Conservation (phyloP, 2,329 filamentous ascomycete genomes). For the Penicillium sumatraense region DNA sequence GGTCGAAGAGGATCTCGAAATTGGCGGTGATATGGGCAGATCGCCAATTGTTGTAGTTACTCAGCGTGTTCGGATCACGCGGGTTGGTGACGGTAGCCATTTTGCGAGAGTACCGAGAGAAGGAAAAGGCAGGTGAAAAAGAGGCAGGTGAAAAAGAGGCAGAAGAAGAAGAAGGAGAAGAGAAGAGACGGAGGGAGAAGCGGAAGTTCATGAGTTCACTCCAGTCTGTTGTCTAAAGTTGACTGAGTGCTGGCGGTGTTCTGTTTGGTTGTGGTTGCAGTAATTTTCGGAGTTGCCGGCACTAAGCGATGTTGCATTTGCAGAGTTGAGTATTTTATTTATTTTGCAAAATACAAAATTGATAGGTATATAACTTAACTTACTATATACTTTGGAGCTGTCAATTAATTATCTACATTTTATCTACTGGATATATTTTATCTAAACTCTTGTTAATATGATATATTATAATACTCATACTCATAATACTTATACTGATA, state of each 20-base stretch:
- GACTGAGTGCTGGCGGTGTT: conserved; percentile 2
- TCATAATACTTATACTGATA: too few species aligned
- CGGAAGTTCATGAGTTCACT: conserved; percentile 18
- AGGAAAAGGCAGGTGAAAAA: neutral
- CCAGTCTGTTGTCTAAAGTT: too few species aligned
- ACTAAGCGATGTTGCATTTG: conserved; percentile 14
- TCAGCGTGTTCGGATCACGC: conserved; percentile 85
- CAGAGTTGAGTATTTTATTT: neutral
- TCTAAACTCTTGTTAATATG: too few species aligned
- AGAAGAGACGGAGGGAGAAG: conserved; percentile 4
- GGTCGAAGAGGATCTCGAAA: conserved; percentile 81
- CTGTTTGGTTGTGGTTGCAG: neutral
- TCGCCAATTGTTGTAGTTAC: conserved; percentile 87
- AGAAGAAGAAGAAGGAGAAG: neutral
- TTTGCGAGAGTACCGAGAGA: conserved; percentile 27
- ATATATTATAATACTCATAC: too few species aligned
- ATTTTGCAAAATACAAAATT: too few species aligned
- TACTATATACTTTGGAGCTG: neutral
- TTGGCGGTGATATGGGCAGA: conserved; percentile 82
- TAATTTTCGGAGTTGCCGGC: conserved; percentile 10
- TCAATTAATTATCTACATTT: neutral
- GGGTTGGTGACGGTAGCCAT: conserved; percentile 50
- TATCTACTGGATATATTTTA: too few species aligned
- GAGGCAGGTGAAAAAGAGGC: neutral
- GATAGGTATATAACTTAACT: neutral